Evolutionary conservation across 192 early-diverging fungal genomes (phyloP).

Genomic region (Fimicolochytrium jonesii): DNA sequence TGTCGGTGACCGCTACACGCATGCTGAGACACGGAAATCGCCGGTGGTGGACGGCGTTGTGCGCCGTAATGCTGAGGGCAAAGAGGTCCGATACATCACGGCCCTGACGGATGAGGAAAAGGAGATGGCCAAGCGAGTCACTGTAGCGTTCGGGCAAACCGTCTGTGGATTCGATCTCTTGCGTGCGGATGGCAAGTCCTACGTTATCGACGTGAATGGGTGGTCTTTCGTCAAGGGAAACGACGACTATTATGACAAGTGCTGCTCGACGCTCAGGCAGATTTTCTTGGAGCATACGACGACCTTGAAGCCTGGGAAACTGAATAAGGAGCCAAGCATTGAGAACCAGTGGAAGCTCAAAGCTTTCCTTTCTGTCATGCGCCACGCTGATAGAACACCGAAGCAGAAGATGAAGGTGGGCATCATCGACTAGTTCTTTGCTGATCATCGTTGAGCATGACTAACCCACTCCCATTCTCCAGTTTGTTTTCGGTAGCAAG

Average conservation of each 20-base stretch:
- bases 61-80: conserved; percentile 92
- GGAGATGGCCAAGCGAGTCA: conserved; percentile 69
- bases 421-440: conserved; percentile 7
- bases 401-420: conserved; percentile 94
- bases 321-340: conserved; percentile 41
- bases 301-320: conserved; percentile 6
- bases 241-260: conserved; percentile 86
- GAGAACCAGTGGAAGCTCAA: conserved; percentile 91
- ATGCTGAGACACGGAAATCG: conserved; percentile 95
- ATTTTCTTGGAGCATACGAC: conserved; percentile 69
- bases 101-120: conserved; percentile 74
- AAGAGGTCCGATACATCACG: conserved; percentile 92
- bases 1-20: conserved; percentile 80
- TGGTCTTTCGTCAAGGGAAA: conserved; percentile 99
- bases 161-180: conserved; percentile 95
- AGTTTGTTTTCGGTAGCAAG: conserved; percentile 70
- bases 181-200: conserved; percentile 69
- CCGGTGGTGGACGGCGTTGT: conserved; percentile 95
- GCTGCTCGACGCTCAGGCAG: conserved; percentile 67
- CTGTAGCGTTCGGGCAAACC: conserved; percentile 81
- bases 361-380: conserved; percentile 86
- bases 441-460: neutral
- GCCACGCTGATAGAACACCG: conserved; percentile 94
- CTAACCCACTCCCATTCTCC: conserved; percentile 32
- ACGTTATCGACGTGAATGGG: conserved; percentile 97